Evolutionary conservation across 2,329 filamentous ascomycete species (phyloP), one percentile per base, ranked within the genome.

Genomic region (Curvularia sp.): DNA sequence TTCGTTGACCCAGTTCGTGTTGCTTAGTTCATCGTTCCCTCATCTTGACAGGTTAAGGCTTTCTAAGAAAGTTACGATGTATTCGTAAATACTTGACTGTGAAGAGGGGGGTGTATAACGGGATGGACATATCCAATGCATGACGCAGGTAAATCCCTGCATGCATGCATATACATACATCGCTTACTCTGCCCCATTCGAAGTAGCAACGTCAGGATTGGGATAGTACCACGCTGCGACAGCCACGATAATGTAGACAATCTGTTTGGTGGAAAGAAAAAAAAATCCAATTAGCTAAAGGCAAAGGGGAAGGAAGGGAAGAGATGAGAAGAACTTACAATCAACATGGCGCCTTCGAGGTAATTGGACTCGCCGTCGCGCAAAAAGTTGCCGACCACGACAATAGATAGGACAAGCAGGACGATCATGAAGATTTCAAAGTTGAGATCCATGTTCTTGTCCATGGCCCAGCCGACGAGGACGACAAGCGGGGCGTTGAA

Each of bases 291-390:
- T 24, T 42, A 12, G 22, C 24, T 8, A 31, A 22, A 18, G 1
- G 1, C 1, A 15, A 20, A 28, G 8, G 18, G 18, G 18, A 18
- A 18, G 15, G 18, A 8, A 33, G 3, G 13, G 12, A 3, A 46
- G 13, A 1, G 22, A 1, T 2, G 5, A n/a, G 2, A 39, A 30
- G 18, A 8, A 43, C 70, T 63, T 63, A 75, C 71, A 24, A 97
- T 86, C 61, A 92, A 90, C 20, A 97, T 83, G 22, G 88, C 85
- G 0, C 93, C 93, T 75, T 97, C 93, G 2, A 97, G 84, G 71
- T 96, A 97, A 69, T 97, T 96, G 58, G 88, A 92, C 82, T 95
- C 94, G 65, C 92, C 89, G 72, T 97, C 93, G 28, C 92, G 84
- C 53, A 97, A 78, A 76, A 97, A 96, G 68, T 93, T 91, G 1